phyloP scores from a whole-genome alignment of 139 green algal genomes.

The Edaphochlamys debaryana region DNA sequence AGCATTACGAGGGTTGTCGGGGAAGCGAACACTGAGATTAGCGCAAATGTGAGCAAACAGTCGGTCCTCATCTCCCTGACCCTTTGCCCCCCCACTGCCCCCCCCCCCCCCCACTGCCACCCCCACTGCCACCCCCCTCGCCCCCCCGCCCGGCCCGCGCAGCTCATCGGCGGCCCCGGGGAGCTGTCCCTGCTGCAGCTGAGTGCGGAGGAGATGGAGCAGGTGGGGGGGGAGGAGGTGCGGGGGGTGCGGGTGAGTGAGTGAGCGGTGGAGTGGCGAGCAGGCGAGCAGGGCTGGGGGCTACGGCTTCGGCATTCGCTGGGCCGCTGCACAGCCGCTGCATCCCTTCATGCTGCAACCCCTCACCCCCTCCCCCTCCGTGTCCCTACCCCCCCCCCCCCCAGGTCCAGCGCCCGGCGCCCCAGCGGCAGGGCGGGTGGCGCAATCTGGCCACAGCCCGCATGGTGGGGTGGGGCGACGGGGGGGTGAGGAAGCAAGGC shows the following conservation, averaged over 20 bases:
- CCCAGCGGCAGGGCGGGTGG: constrained; percentile 42
- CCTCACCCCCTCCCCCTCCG: too few relatives aligned
- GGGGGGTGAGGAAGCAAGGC: not conserved
- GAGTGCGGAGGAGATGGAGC: constrained; percentile 7
- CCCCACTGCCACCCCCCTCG: not conserved
- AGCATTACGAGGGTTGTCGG: too few relatives aligned
- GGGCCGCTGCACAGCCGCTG: too few relatives aligned
- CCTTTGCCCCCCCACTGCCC: too few relatives aligned
- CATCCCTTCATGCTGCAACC: not conserved
- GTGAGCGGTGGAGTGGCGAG: not conserved
- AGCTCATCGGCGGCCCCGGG: not conserved
- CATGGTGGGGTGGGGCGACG: not conserved
- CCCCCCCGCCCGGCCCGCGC: too few relatives aligned
- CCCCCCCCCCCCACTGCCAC: not conserved
- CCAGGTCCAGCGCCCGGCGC: constrained; percentile 24
- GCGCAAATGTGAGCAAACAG: too few relatives aligned
- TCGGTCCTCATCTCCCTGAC: too few relatives aligned
- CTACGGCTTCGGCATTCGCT: not conserved
- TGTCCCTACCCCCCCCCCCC: not conserved
- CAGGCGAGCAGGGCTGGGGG: too few relatives aligned
- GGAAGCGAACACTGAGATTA: too few relatives aligned
- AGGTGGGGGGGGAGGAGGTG: not conserved
- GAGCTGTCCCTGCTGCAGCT: constrained; percentile 41
- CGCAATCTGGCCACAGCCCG: constrained; percentile 37
- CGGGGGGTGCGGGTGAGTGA: not conserved